These are phyloP conservation scores for Pachysolen tannophilus DNA, from an alignment of 805 yeast genomes.

Conservation along the genomic window DNA sequence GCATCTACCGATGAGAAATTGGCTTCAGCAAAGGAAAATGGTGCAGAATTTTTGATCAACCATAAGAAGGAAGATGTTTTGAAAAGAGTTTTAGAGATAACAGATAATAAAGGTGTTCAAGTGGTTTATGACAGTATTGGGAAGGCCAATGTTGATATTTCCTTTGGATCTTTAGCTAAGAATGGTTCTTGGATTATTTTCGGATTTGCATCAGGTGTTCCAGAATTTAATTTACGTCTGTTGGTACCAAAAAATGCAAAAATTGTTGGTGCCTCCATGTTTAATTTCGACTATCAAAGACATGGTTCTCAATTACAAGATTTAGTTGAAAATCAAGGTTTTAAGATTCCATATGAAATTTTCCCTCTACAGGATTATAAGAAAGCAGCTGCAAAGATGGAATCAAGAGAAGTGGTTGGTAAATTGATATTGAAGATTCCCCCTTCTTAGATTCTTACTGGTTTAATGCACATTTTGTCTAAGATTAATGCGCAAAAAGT, in stretches of 20 bases:
- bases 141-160: conserved; percentile 61
- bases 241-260: conserved; percentile 58
- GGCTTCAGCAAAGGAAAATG: conserved; percentile 53
- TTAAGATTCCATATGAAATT: conserved; percentile 45
- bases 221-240: conserved; percentile 47
- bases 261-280: conserved; percentile 53
- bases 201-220: conserved; percentile 88
- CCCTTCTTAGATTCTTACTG: too few relatives aligned
- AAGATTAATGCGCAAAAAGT: too few relatives aligned
- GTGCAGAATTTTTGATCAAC: conserved; percentile 71
- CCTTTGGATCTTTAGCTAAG: conserved; percentile 51
- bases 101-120: conserved; percentile 58
- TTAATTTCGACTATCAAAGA: too few relatives aligned
- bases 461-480: too few relatives aligned
- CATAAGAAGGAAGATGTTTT: conserved; percentile 45
- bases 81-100: conserved; percentile 46
- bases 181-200: conserved; percentile 70
- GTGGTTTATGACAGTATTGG: conserved; percentile 74
- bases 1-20: conserved; percentile 76
- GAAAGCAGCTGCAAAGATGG: conserved; percentile 53
- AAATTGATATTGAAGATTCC: conserved; percentile 58
- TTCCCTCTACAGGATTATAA: conserved; percentile 58
- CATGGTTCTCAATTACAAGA: too few relatives aligned
- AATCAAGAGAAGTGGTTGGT: conserved; percentile 67
- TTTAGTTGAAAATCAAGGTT: conserved; percentile 41